Conservation (phyloP, 2,329 filamentous ascomycete genomes). For the Exophiala bonariae region DNA sequence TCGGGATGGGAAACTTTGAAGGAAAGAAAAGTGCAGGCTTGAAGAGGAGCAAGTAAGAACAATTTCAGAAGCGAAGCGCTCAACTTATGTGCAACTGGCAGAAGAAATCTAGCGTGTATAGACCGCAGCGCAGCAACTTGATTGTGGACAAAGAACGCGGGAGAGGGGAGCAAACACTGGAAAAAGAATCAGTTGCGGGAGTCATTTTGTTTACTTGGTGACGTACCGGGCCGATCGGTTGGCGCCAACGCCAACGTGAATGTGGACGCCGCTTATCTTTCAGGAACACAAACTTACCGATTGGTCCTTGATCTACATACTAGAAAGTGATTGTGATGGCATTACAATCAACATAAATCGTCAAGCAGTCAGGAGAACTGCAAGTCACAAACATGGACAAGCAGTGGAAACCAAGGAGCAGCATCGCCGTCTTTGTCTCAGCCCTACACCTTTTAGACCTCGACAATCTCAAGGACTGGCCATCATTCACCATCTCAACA, state of each 20-base stretch:
- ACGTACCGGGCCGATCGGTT: conserved; percentile 8
- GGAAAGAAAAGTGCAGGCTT: too few species aligned
- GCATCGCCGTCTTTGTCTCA: conserved; percentile 70
- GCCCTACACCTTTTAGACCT: conserved; percentile 83
- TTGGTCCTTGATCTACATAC: too few species aligned
- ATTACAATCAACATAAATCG: too few species aligned
- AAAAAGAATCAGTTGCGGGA: not conserved
- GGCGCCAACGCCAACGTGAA: too few species aligned
- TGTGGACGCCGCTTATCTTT: too few species aligned
- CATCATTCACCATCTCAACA: conserved; percentile 67
- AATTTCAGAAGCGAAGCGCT: too few species aligned
- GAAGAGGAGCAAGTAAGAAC: too few species aligned
- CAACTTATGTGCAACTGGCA: too few species aligned
- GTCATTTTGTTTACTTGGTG: conserved; percentile 12
- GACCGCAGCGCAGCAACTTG: too few species aligned
- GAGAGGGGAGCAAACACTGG: not conserved
- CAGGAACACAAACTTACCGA: not conserved
- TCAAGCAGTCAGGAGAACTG: too few species aligned
- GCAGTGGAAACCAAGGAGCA: conserved; percentile 47
- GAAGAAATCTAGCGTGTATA: too few species aligned
- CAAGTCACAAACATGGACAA: not conserved
- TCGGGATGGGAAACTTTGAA: not conserved
- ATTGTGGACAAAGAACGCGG: not conserved
- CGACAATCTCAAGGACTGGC: conserved; percentile 76
- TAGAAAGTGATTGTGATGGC: too few species aligned